Base-by-base conservation (phyloP, 805 yeast species). In the Starmera amethionina region DNA sequence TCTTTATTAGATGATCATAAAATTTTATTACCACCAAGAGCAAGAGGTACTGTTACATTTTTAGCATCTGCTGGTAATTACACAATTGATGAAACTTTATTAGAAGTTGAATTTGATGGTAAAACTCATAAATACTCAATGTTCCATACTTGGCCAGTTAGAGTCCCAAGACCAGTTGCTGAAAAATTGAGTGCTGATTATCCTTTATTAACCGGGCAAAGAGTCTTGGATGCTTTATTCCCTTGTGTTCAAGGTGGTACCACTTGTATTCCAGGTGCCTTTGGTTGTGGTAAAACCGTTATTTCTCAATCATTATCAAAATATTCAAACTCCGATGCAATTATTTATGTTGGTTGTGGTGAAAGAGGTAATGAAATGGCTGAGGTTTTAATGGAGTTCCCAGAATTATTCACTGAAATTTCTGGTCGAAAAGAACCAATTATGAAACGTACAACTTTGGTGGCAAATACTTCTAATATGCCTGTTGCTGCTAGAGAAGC, bases 401-500 rank as follows among this genome's bases (percentile, higher is more conserved):
- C 99, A 38, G 97, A 93, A 65, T 73, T 93, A 60, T 86, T 67
- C 65, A 89, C 96, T 43, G 96, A 88, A 64, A 71, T 87, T 43
- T 74, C 78, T 44, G 98, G 97, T 52, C 80, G 85, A 58, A 85
- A 89, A 68, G 99, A 93, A 70, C 97, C 97, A 49, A 93, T 93
- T 61, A 93, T 93, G 97, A 93, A 94, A 73, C 95, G 99, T 73
- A 93, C 99, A 33, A 84, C 97, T 31, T 76, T 93, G 63, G 98
- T 93, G 40, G 99, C 99, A 37, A 93, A 93, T 65, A 93, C 99
- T 35, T 90, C 97, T 34, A 93, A 93, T 65, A 93, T 93, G 99
- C 99, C 99, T 40, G 99, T 93, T 55, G 99, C 99, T 47, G 98
- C 98, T 8, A 84, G 99, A 79, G 99, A 93, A 68, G 99, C 99